phyloP scores from a whole-genome alignment of 345 rosid species.

The Brassica cretica region DNA sequence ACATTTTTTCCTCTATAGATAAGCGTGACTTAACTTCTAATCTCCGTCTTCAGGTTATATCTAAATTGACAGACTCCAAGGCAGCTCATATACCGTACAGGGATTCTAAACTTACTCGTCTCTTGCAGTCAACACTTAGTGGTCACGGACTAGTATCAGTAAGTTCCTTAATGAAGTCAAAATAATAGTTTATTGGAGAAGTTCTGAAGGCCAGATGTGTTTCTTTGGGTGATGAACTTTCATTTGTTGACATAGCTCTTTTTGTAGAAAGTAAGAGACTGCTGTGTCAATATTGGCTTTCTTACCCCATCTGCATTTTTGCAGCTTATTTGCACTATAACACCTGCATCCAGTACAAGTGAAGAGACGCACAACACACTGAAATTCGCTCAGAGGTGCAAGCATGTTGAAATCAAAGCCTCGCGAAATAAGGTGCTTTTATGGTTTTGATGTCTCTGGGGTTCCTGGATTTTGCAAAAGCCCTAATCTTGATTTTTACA shows the following conservation, averaged over 20 bases:
- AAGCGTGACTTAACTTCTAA: constrained; percentile 15
- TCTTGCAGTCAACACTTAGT: constrained; percentile 92
- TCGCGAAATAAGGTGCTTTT: constrained; percentile 88
- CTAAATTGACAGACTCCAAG: constrained; percentile 94
- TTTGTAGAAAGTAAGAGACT: constrained; percentile 11
- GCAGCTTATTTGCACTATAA: constrained; percentile 98
- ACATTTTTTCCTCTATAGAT: background rate
- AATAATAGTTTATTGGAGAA: constrained; percentile 9
- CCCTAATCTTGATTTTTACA: constrained; percentile 23
- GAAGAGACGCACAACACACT: constrained; percentile 98
- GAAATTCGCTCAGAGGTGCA: constrained; percentile 98
- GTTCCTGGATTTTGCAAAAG: background rate
- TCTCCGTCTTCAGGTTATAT: constrained; percentile 72
- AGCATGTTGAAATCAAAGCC: constrained; percentile 94
- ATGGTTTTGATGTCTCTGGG: constrained; percentile 13
- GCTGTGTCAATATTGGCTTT: constrained; percentile 16
- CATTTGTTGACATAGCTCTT: constrained; percentile 20
- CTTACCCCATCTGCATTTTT: constrained; percentile 14
- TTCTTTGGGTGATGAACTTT: background rate
- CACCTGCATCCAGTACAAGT: constrained; percentile 95
- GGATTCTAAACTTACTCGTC: constrained; percentile 98
- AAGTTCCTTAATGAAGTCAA: constrained; percentile 40
- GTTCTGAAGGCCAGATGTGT: constrained; percentile 15
- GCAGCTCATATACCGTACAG: constrained; percentile 99
- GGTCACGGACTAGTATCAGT: constrained; percentile 99